A percentile compares a stretch with the other conserved stretches of the same genome.
Evolutionary conservation across 495 filamentous ascomycete species (phyloP).

Genomic region (Mytilinidion resinicola): DNA sequence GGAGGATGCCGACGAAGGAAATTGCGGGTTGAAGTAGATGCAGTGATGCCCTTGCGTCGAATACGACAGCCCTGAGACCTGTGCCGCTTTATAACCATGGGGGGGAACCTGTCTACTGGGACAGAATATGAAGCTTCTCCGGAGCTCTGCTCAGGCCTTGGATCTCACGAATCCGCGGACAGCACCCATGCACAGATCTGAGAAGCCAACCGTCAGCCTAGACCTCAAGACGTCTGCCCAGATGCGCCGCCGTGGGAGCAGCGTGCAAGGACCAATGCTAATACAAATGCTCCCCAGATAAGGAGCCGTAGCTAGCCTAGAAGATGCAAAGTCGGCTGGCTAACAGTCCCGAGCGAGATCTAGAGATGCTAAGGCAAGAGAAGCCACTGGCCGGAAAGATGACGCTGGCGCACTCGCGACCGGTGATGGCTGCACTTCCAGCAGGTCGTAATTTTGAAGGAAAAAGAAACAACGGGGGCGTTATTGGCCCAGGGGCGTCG

Average conservation of each 20-base stretch:
- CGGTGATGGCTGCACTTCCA: no score
- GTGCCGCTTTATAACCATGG: constrained; percentile 1
- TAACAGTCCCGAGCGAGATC: neutral
- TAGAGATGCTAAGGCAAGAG: no score
- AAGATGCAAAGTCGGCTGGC: neutral
- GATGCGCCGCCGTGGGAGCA: neutral
- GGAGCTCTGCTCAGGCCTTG: neutral
- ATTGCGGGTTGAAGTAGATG: neutral
- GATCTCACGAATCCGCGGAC: constrained; percentile 4
- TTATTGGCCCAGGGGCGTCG: neutral
- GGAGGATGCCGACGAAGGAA: neutral
- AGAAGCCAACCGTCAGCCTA: neutral
- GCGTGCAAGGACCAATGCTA: neutral
- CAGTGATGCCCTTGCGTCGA: neutral
- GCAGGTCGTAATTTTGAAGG: no score
- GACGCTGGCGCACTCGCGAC: no score
- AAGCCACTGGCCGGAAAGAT: no score
- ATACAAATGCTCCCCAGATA: neutral
- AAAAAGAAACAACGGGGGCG: neutral
- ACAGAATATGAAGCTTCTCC: constrained; percentile 6
- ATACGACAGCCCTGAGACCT: neutral
- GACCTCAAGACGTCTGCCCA: neutral
- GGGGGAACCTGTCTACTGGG: neutral
- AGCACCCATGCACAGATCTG: neutral
- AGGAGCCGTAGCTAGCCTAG: neutral